Conservation (phyloP, 1,139 yeast genomes). For the Yamadazyma membranifaciens region DNA sequence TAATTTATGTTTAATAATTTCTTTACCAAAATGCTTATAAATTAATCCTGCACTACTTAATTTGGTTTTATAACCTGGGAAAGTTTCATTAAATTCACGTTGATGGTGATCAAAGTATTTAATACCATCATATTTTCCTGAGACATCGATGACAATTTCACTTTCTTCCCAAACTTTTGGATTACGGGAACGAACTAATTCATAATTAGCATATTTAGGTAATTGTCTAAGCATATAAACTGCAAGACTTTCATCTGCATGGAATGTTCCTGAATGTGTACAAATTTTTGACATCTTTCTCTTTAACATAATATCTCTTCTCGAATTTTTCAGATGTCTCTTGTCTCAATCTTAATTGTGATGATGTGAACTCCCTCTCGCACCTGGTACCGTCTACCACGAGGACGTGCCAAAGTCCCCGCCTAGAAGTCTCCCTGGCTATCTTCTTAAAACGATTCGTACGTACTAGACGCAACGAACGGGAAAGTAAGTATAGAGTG, state of each 20-base stretch:
- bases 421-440: no score
- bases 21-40: conserved; percentile 89
- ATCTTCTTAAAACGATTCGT: no score
- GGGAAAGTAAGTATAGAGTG: no score
- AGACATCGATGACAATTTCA: conserved; percentile 92
- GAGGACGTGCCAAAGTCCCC: no score
- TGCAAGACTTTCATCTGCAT: conserved; percentile 97
- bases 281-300: conserved; percentile 54
- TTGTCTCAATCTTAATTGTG: not conserved
- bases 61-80: conserved; percentile 55
- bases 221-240: conserved; percentile 77
- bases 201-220: conserved; percentile 67
- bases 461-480: no score
- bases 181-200: conserved; percentile 78
- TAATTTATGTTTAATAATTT: conserved; percentile 55
- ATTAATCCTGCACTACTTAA: conserved; percentile 92
- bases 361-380: not conserved
- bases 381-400: no score
- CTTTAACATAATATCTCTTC: not conserved
- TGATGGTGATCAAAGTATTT: conserved; percentile 97
- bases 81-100: conserved; percentile 50
- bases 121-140: conserved; percentile 87
- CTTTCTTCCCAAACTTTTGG: conserved; percentile 80
- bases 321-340: no score
- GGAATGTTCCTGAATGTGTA: conserved; percentile 94